These are phyloP conservation scores for Crepidotus variabilis DNA, from an alignment of 768 basidiomycete species.

Conservation along the genomic window DNA sequence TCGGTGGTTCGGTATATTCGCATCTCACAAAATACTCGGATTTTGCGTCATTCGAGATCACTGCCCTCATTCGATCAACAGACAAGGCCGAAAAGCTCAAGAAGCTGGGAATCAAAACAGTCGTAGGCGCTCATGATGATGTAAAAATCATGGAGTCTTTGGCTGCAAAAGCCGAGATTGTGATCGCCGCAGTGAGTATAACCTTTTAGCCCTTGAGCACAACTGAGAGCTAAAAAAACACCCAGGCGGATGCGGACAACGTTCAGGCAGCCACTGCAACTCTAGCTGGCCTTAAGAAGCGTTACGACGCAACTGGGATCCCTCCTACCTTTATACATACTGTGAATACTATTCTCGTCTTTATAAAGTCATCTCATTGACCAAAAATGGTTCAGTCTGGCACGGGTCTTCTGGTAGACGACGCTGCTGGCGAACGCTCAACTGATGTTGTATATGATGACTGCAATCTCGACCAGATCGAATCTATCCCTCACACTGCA, in stretches of 20 bases:
- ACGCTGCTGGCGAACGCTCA: conserved; percentile 36
- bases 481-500: conserved; percentile 38
- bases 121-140: conserved; percentile 46
- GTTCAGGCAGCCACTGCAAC: conserved; percentile 39
- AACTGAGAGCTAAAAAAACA: neutral
- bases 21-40: conserved; percentile 37
- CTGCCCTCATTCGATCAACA: conserved; percentile 40
- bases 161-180: conserved; percentile 39
- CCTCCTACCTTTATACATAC: conserved; percentile 31
- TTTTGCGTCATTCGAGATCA: conserved; percentile 32
- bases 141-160: conserved; percentile 35
- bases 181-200: conserved; percentile 33
- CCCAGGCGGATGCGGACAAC: conserved; percentile 41
- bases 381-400: no score
- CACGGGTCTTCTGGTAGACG: conserved; percentile 37
- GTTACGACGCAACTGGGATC: conserved; percentile 35
- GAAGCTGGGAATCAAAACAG: conserved; percentile 29
- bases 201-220: neutral
- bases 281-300: conserved; percentile 49
- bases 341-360: neutral
- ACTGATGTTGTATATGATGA: conserved; percentile 44
- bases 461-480: conserved; percentile 39
- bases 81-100: conserved; percentile 42
- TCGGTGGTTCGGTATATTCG: conserved; percentile 44
- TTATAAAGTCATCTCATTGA: no score